Percentiles rank a stretch among this genome's conserved stretches.
These are phyloP conservation scores for Lanzia echinophila DNA, from an alignment of 2,329 filamentous ascomycete species.

Conservation along the genomic window DNA sequence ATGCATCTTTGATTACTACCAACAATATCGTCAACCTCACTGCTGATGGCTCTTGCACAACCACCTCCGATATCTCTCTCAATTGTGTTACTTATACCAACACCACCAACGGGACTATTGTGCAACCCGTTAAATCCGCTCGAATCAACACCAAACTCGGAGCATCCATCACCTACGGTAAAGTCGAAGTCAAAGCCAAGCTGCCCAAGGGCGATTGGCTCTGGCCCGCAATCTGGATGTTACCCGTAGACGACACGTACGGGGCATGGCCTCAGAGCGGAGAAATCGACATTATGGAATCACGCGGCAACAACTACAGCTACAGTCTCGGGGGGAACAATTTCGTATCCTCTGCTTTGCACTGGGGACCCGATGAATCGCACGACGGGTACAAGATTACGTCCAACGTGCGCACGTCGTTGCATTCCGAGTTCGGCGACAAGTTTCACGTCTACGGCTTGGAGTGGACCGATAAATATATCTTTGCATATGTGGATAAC, in stretches of 20 bases:
- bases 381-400: slow-evolving; percentile 80
- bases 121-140: slow-evolving; percentile 71
- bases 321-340: slow-evolving; percentile 75
- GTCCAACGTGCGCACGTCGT: slow-evolving; percentile 66
- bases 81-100: slow-evolving; percentile 70
- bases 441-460: slow-evolving; percentile 75
- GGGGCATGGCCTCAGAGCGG: slow-evolving; percentile 73
- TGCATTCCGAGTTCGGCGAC: slow-evolving; percentile 66
- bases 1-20: slow-evolving; percentile 56
- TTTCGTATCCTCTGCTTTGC: slow-evolving; percentile 69
- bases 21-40: slow-evolving; percentile 64
- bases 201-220: slow-evolving; percentile 77
- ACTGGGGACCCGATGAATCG: slow-evolving; percentile 68
- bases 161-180: slow-evolving; percentile 72
- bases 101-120: slow-evolving; percentile 67
- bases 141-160: slow-evolving; percentile 70
- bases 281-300: slow-evolving; percentile 78
- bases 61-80: slow-evolving; percentile 48
- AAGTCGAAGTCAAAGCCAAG: slow-evolving; percentile 72
- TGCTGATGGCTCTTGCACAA: slow-evolving; percentile 52
- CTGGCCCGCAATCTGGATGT: slow-evolving; percentile 90
- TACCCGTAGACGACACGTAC: slow-evolving; percentile 66
- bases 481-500: slow-evolving; percentile 81
- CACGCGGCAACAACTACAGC: slow-evolving; percentile 74
- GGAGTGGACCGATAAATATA: slow-evolving; percentile 82